These are phyloP conservation scores for Aspergillus hortae DNA, from an alignment of 2,329 filamentous ascomycete genomes.

Conservation along the genomic window DNA sequence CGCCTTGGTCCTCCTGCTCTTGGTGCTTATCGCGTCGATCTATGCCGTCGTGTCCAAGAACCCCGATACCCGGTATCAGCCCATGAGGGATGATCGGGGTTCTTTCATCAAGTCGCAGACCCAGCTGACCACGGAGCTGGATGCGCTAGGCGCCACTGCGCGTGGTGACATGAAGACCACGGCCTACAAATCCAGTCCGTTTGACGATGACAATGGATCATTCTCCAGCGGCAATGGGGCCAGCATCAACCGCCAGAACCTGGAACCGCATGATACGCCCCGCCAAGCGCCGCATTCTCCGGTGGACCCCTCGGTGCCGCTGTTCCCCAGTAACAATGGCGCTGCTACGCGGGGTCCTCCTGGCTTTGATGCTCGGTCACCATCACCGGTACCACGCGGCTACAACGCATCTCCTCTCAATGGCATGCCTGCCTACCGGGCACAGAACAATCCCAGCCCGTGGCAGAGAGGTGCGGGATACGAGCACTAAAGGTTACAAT, in stretches of 20 bases:
- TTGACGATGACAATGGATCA: conserved; percentile 70
- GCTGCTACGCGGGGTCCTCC: conserved; percentile 37
- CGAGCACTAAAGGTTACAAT: conserved; percentile 46
- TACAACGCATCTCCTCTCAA: conserved; percentile 30
- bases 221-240: conserved; percentile 52
- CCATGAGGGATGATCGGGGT: conserved; percentile 91
- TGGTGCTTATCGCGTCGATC: conserved; percentile 72
- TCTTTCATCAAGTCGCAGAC: conserved; percentile 97
- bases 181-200: conserved; percentile 56
- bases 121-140: conserved; percentile 80
- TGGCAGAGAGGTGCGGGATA: conserved; percentile 66
- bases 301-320: conserved; percentile 44
- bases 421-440: conserved; percentile 38
- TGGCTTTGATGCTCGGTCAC: conserved; percentile 32
- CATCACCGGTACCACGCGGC: conserved; percentile 32
- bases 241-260: conserved; percentile 50
- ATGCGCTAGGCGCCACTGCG: conserved; percentile 83
- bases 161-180: conserved; percentile 69
- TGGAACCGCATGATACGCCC: conserved; percentile 29
- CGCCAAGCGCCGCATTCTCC: conserved; percentile 48
- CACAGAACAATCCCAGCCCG: conserved; percentile 56
- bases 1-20: conserved; percentile 74
- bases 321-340: conserved; percentile 44
- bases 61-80: conserved; percentile 90
- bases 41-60: conserved; percentile 88